Base-by-base conservation (phyloP, 768 basidiomycete genomes). In the Tylopilus balloui region DNA sequence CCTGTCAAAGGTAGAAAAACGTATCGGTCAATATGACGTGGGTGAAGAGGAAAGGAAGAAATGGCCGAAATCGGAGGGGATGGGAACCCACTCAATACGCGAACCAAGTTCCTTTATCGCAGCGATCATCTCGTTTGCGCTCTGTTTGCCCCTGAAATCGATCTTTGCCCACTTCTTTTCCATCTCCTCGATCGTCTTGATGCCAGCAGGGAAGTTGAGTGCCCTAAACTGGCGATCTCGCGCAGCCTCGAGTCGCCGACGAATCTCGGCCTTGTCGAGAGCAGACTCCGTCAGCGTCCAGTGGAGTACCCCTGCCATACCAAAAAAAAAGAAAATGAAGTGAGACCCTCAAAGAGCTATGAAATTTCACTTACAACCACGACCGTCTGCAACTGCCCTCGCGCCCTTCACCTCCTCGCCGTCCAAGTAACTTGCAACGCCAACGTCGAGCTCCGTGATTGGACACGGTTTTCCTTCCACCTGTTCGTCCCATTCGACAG, bases 361-460 rank as follows among this genome's bases (percentile, higher is more conserved):
- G n/a, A 9, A 29, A 34, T 27, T 4, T 7, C 15, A 53, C 64
- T 9, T 24, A 65, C 61, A 65, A 38, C 13, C 36, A 17, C 53
- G 54, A 13, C 41, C 37, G 25, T 63, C 51, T 3, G 53, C 59
- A 6, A 59, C 59, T 2, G 59, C 67, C 28, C 74, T 71, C 0
- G 76, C 71, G 6, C 78, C 79, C 3, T 47, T 53, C 1, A 66
- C 63, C 20, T 66, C 63, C 15, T 67, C 49, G 8, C 65, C 65
- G 38, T 76, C 69, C 14, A 85, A 40, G 55, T 69, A 78, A 60
- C 70, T 84, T 29, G 54, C 58, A 24, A 75, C 63, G 3, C 57
- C 66, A n/a, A 90, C 71, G 20, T 73, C 70, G 20, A 92, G 64
- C 64, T 86, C 80, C 21, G 74, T 71, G 24, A 88, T 75, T 2